phyloP scores from a whole-genome alignment of 352 stramenopile species.

The Globisporangium megalacanthum region DNA sequence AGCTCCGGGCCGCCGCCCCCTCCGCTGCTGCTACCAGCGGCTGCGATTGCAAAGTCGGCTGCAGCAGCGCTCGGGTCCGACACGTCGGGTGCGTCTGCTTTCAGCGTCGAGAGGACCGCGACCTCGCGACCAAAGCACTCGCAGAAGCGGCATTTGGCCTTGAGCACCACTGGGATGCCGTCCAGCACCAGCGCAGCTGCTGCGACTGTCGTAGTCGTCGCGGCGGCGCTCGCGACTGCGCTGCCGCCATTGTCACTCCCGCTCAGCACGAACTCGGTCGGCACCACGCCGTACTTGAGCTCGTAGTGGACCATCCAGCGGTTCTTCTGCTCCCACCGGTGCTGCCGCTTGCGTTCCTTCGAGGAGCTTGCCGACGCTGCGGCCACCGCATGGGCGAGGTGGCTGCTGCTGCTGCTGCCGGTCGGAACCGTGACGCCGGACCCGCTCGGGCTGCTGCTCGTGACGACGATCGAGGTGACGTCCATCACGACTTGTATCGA shows the following conservation, averaged over 20 bases:
- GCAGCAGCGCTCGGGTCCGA: neutral
- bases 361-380: conserved; percentile 1
- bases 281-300: conserved; percentile 54
- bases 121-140: conserved; percentile 45
- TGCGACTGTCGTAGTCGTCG: conserved; percentile 1
- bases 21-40: neutral
- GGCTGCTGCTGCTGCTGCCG: neutral
- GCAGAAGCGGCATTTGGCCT: conserved; percentile 58
- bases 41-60: conserved; percentile 9
- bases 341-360: conserved; percentile 43
- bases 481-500: too few relatives aligned
- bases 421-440: neutral
- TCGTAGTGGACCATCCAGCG: conserved; percentile 57
- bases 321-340: conserved; percentile 64
- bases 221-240: neutral
- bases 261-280: conserved; percentile 28
- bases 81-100: too few relatives aligned
- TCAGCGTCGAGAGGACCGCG: neutral
- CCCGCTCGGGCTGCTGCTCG: neutral
- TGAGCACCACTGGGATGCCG: conserved; percentile 26
- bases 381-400: neutral
- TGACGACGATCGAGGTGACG: neutral
- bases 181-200: conserved; percentile 8
- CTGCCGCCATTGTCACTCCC: conserved; percentile 9
- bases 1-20: neutral